phyloP scores from a whole-genome alignment of 345 rosid species.

The Murraya paniculata region DNA sequence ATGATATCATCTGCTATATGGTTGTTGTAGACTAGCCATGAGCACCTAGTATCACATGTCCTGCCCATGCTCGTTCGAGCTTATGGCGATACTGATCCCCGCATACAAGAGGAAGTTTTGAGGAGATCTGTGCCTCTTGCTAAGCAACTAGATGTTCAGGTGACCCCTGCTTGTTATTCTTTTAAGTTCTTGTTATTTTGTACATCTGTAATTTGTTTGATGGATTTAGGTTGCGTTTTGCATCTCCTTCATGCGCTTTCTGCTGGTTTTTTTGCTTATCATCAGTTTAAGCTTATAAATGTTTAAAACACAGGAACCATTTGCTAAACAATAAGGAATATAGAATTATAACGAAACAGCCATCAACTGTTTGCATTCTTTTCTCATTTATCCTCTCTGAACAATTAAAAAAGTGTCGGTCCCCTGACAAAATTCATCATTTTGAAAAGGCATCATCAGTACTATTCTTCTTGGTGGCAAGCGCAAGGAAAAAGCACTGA shows the following conservation, averaged over 20 bases:
- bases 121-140: slow-evolving; percentile 67
- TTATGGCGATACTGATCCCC: slow-evolving; percentile 92
- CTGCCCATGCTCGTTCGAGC: slow-evolving; percentile 90
- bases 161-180: slow-evolving; percentile 28
- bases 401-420: not conserved
- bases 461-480: not conserved
- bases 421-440: not conserved
- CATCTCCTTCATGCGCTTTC: not conserved
- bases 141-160: slow-evolving; percentile 87
- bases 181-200: not conserved
- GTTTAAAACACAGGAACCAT: not conserved
- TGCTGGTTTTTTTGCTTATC: not conserved
- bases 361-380: not conserved
- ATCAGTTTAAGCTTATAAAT: not conserved
- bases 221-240: not conserved
- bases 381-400: not conserved
- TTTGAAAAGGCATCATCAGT: not conserved
- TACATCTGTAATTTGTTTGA: not conserved
- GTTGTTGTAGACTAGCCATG: slow-evolving; percentile 62
- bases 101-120: slow-evolving; percentile 90
- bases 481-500: not conserved
- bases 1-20: slow-evolving; percentile 20
- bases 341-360: not conserved
- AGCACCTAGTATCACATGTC: slow-evolving; percentile 61
- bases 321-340: not conserved